Conservation (phyloP, 768 basidiomycete species). For the Boletus eberwhitei region DNA sequence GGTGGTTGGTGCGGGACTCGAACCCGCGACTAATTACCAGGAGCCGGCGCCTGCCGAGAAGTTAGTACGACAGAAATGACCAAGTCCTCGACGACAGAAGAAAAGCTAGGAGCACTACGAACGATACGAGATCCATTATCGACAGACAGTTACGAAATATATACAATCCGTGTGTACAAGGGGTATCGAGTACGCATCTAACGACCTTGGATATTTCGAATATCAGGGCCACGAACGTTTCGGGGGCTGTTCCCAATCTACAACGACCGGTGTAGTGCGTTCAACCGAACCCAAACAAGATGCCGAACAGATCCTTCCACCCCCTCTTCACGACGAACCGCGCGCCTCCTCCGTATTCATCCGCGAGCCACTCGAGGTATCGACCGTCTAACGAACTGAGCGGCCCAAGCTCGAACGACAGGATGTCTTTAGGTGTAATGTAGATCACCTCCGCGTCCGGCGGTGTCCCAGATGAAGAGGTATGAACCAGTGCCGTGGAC, state of each 20-base stretch:
- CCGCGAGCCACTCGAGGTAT: constrained; percentile 75
- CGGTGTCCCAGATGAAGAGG: neutral
- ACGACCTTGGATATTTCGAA: neutral
- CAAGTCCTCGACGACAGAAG: neutral
- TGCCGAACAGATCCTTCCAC: constrained; percentile 46
- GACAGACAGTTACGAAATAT: neutral
- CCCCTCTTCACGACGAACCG: constrained; percentile 40
- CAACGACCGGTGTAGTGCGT: neutral
- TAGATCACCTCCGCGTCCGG: constrained; percentile 34
- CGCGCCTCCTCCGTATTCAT: constrained; percentile 54
- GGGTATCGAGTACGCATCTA: neutral
- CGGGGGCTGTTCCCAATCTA: neutral
- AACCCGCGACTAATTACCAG: no score
- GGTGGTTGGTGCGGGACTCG: no score
- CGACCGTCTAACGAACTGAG: constrained; percentile 66
- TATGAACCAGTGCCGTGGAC: neutral
- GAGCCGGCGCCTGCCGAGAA: no score
- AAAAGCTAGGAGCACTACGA: neutral
- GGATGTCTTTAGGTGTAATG: constrained; percentile 59
- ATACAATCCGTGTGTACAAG: neutral
- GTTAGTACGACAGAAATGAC: no score
- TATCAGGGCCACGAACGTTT: neutral
- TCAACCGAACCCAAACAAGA: constrained; percentile 42
- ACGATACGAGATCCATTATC: neutral
- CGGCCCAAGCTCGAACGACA: constrained; percentile 70